Conservation (phyloP, 257 asterid species). For the Echites panduratus region DNA sequence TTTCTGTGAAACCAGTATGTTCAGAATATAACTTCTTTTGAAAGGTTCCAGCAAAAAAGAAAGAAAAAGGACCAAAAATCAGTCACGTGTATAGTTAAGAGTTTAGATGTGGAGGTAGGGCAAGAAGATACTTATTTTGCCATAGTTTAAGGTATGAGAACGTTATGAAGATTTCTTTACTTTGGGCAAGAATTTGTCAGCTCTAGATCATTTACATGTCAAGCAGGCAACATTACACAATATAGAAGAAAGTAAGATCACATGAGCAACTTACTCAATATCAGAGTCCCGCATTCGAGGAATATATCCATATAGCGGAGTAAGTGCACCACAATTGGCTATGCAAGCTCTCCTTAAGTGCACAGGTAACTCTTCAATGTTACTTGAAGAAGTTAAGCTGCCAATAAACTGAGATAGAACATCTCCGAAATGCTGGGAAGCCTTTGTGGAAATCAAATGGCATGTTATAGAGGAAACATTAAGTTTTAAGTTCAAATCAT, state of each 20-base stretch:
- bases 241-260: constrained; percentile 11
- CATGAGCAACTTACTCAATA: constrained; percentile 50
- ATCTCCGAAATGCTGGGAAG: constrained; percentile 94
- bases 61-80: too few species aligned
- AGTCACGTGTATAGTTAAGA: too few species aligned
- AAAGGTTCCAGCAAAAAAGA: too few species aligned
- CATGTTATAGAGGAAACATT: constrained; percentile 5
- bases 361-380: constrained; percentile 55
- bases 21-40: too few species aligned
- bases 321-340: constrained; percentile 64
- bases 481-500: constrained; percentile 1
- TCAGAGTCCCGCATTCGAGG: constrained; percentile 81
- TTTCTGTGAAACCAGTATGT: too few species aligned
- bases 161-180: too few species aligned
- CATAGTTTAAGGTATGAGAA: too few species aligned
- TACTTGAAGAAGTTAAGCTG: constrained; percentile 56
- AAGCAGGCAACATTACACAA: background rate
- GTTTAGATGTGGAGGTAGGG: too few species aligned
- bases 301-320: constrained; percentile 71
- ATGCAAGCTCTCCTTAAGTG: constrained; percentile 86
- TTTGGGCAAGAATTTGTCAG: too few species aligned
- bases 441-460: constrained; percentile 39
- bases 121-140: too few species aligned
- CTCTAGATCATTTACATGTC: too few species aligned
- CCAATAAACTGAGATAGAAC: constrained; percentile 72